Conservation (phyloP, 2,329 filamentous ascomycete species). For the Colletotrichum lini region DNA sequence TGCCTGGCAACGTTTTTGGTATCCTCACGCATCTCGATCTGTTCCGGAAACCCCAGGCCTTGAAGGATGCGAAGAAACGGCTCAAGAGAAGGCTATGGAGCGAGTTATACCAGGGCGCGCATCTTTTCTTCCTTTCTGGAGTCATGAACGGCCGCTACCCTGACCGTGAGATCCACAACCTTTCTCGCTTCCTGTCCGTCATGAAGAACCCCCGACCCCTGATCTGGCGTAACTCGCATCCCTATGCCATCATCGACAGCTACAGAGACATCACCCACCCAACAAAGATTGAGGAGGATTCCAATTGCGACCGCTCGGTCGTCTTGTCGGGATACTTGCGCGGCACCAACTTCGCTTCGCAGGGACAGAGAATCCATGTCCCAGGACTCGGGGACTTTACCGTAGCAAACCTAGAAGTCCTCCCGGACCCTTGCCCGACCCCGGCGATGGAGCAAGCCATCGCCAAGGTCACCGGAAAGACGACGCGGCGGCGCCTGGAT, state of each 20-base stretch:
- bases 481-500: conserved; percentile 83
- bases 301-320: conserved; percentile 91
- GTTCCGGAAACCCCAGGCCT: conserved; percentile 91
- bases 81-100: conserved; percentile 97
- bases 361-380: conserved; percentile 90
- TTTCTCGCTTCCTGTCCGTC: conserved; percentile 94
- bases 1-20: conserved; percentile 98
- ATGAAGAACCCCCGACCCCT: conserved; percentile 99
- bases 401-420: conserved; percentile 84
- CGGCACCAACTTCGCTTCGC: conserved; percentile 91
- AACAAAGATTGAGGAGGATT: conserved; percentile 88
- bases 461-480: conserved; percentile 87
- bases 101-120: conserved; percentile 95
- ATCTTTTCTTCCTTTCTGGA: conserved; percentile 96
- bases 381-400: conserved; percentile 92
- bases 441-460: conserved; percentile 90
- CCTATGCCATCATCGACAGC: conserved; percentile 92
- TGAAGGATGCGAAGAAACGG: conserved; percentile 95
- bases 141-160: conserved; percentile 98
- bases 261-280: conserved; percentile 97
- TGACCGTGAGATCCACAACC: conserved; percentile 94
- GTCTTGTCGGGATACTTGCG: conserved; percentile 94
- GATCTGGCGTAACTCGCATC: conserved; percentile 96
- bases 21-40: conserved; percentile 96
- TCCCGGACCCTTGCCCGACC: conserved; percentile 96